phyloP scores from a whole-genome alignment of 2,329 filamentous ascomycete genomes.

The Nothophaeocryptopus gaeumannii region DNA sequence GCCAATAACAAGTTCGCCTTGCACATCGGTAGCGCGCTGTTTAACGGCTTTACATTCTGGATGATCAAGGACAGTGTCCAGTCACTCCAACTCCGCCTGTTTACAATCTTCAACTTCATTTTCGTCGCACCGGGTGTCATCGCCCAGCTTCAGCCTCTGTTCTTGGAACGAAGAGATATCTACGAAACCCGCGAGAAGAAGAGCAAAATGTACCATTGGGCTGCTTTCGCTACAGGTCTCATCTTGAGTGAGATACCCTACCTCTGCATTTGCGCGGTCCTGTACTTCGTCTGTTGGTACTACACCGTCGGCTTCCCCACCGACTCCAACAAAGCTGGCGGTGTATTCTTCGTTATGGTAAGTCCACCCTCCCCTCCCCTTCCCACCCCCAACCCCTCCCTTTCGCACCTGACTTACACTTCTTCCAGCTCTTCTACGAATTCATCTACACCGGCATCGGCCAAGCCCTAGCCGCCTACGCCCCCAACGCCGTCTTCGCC shows the following conservation, averaged over 20 bases:
- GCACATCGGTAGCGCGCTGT: conserved; percentile 51
- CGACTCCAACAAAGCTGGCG: conserved; percentile 49
- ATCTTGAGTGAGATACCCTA: conserved; percentile 70
- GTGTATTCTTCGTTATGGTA: conserved; percentile 47
- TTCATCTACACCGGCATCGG: conserved; percentile 54
- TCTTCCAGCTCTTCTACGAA: conserved; percentile 51
- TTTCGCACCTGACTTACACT: background rate
- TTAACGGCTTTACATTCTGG: conserved; percentile 52
- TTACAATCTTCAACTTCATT: conserved; percentile 37
- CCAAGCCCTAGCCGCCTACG: conserved; percentile 53
- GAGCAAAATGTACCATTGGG: conserved; percentile 72
- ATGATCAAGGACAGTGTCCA: conserved; percentile 34
- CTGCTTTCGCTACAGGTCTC: conserved; percentile 67
- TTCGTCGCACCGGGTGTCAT: conserved; percentile 46
- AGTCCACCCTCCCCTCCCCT: conserved; percentile 48
- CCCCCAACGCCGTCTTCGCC: conserved; percentile 46
- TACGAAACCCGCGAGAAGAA: conserved; percentile 61
- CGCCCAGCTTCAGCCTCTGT: conserved; percentile 59
- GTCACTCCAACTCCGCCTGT: conserved; percentile 40
- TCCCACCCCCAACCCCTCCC: background rate
- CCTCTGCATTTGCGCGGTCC: conserved; percentile 58
- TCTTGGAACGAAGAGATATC: conserved; percentile 56
- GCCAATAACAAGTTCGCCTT: conserved; percentile 62
- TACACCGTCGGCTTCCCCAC: conserved; percentile 43
- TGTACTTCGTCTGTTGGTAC: conserved; percentile 44